Evolutionary conservation across 1,284 basidiomycete species (phyloP).

Genomic region (Sanghuangporus baumii): DNA sequence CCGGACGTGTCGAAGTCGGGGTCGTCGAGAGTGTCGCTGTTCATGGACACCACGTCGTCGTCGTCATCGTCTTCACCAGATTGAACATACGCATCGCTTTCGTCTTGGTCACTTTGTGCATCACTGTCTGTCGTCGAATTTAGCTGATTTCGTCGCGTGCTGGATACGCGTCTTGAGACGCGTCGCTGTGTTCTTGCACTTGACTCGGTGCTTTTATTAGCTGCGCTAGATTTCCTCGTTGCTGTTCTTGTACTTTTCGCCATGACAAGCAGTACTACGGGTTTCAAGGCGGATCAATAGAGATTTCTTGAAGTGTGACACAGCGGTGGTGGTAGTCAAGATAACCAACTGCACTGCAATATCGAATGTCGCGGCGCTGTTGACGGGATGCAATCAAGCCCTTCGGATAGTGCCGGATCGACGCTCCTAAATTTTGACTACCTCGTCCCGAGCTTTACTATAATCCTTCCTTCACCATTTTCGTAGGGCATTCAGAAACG

Average conservation of each 20-base stretch:
- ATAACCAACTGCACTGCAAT: background rate
- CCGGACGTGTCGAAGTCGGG: conserved; percentile 25
- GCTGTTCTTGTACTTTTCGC: background rate
- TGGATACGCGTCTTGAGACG: background rate
- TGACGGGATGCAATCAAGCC: background rate
- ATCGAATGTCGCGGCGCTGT: too few species aligned
- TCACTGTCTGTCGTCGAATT: conserved; percentile 17
- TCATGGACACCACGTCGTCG: conserved; percentile 21
- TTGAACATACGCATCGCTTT: conserved; percentile 22
- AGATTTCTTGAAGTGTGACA: background rate
- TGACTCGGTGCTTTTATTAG: background rate
- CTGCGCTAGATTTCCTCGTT: background rate
- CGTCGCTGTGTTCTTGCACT: background rate
- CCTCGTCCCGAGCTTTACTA: background rate
- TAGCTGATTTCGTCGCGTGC: conserved; percentile 16
- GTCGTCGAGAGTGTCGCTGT: conserved; percentile 33
- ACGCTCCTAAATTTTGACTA: background rate
- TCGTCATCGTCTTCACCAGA: conserved; percentile 14
- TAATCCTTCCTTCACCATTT: background rate
- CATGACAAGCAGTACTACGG: background rate
- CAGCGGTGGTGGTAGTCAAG: background rate
- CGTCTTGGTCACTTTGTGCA: conserved; percentile 25
- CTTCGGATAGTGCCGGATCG: background rate
- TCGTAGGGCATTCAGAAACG: too few species aligned
- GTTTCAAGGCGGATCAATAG: background rate